Evolutionary conservation across 306 rosid species (phyloP), one percentile per base, ranked within the genome.

Genomic region (Myrica gale): DNA sequence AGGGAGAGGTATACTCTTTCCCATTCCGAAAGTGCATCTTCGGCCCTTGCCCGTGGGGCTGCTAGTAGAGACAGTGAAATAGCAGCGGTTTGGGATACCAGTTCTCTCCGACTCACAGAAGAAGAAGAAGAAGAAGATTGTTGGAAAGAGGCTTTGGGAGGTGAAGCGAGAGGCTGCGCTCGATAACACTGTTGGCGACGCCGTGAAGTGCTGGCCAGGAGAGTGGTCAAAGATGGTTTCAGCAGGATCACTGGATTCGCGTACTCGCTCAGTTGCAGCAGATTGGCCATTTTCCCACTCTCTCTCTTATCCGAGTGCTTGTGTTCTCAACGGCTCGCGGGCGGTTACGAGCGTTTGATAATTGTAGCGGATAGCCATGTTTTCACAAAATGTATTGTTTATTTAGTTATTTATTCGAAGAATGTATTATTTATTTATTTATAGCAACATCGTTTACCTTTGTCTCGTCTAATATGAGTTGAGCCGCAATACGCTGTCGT

Each of bases 1-100:
- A 90, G 88, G 9, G 97, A 97, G 5, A 95, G 97, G 76, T 78
- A 88, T 5, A 90, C 90, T 79, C 91, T 87, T 78, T 92, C 98
- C 98, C 97, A 95, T 68, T 95, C 97, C 0, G 98, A 83, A 5
- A 95, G 90, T 1, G 84, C 4, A 5, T 92, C 97, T 72, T 90
- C 96, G 69, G 98, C 71, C 61, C 65, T 83, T 5, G 97, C 95
- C 39, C 79, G 65, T 0, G 46, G 86, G 5, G 78, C 71, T 43
- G 86, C 75, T 1, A 87, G 80, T 13, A 95, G 48, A 1, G 87
- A 71, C 0, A 95, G 74, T 5, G 97, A 87, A 16, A 90, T 71
- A 1, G 96, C 85, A 4, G 96, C 77, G 2, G 89, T 85, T 13
- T 92, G 96, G 9, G 91, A 84, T 9, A 92, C 80, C 80, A 95